These are phyloP conservation scores for Scolecobasidium constrictum DNA, from an alignment of 2,329 filamentous ascomycete genomes.

Conservation along the genomic window DNA sequence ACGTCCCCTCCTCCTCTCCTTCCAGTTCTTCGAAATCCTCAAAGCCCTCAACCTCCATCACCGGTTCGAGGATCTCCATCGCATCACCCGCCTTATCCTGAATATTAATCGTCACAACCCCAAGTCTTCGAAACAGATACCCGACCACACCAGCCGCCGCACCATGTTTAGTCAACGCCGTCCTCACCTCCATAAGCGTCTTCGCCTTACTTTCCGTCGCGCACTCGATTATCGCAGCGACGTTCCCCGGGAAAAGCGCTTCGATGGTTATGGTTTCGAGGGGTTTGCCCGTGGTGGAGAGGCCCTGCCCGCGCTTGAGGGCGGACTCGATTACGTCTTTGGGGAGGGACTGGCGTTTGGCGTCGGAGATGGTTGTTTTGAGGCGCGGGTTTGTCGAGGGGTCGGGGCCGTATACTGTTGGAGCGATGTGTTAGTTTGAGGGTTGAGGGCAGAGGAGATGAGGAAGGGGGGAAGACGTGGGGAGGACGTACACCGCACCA, in stretches of 20 bases:
- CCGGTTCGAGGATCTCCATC: slow-evolving; percentile 65
- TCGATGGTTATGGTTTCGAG: slow-evolving; percentile 75
- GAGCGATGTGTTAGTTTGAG: slow-evolving; percentile 6
- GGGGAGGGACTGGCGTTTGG: slow-evolving; percentile 78
- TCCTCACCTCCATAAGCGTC: slow-evolving; percentile 61
- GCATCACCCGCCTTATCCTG: slow-evolving; percentile 30
- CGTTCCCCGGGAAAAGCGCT: slow-evolving; percentile 62
- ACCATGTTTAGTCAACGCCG: slow-evolving; percentile 56
- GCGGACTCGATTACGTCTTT: slow-evolving; percentile 77
- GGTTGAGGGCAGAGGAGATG: slow-evolving; percentile 9
- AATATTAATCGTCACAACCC: slow-evolving; percentile 58
- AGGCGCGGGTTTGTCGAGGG: slow-evolving; percentile 65
- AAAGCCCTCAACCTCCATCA: slow-evolving; percentile 73
- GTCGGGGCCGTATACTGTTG: slow-evolving; percentile 62
- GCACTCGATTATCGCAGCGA: slow-evolving; percentile 72
- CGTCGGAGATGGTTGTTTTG: slow-evolving; percentile 58
- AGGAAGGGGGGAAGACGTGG: background rate
- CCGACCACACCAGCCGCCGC: slow-evolving; percentile 62
- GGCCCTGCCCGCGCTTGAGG: slow-evolving; percentile 79
- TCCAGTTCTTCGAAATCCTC: slow-evolving; percentile 52
- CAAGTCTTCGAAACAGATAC: slow-evolving; percentile 78
- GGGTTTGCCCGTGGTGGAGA: slow-evolving; percentile 59
- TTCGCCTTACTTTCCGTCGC: slow-evolving; percentile 74
- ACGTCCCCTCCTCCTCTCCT: slow-evolving; percentile 1
- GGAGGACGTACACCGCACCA: slow-evolving; percentile 54